Conservation (phyloP, 2,329 filamentous ascomycete species). For the Davidsoniella neocaledoniae region DNA sequence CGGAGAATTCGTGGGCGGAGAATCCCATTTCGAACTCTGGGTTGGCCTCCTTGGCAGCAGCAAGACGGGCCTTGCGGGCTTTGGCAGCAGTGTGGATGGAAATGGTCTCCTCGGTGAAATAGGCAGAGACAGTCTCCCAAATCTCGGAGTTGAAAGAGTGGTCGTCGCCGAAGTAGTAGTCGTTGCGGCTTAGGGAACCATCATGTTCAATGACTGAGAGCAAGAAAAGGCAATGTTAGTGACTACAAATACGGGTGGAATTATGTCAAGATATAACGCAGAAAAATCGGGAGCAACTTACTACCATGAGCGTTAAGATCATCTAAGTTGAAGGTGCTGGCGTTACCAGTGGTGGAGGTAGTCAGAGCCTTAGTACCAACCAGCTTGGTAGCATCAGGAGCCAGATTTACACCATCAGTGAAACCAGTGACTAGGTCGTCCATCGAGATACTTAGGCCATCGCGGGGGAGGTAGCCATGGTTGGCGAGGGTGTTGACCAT, state of each 20-base stretch:
- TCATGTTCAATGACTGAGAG: slow-evolving; percentile 21
- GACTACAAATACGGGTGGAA: neutral
- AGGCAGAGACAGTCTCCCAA: slow-evolving; percentile 15
- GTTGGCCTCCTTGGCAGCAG: slow-evolving; percentile 16
- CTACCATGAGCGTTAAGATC: slow-evolving; percentile 17
- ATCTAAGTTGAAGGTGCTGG: slow-evolving; percentile 18
- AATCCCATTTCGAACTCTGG: slow-evolving; percentile 15
- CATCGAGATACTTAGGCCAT: slow-evolving; percentile 14
- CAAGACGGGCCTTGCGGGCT: slow-evolving; percentile 17
- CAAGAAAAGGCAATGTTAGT: neutral
- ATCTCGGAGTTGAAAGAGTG: slow-evolving; percentile 18
- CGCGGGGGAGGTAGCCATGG: slow-evolving; percentile 15
- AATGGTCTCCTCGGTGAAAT: slow-evolving; percentile 16
- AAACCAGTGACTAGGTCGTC: slow-evolving; percentile 13
- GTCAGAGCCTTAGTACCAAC: slow-evolving; percentile 12
- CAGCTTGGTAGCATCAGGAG: slow-evolving; percentile 12
- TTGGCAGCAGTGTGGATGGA: slow-evolving; percentile 18
- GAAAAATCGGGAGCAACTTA: slow-evolving; percentile 3
- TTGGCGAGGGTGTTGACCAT: slow-evolving; percentile 16
- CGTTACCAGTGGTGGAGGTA: slow-evolving; percentile 18
- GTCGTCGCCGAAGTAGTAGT: slow-evolving; percentile 19
- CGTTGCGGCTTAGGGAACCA: slow-evolving; percentile 19
- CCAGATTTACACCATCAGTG: slow-evolving; percentile 13
- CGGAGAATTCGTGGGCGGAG: slow-evolving; percentile 13
- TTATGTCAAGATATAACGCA: neutral